Evolutionary conservation across 2,329 filamentous ascomycete genomes (phyloP).

Genomic region (Escovopsis sp.): DNA sequence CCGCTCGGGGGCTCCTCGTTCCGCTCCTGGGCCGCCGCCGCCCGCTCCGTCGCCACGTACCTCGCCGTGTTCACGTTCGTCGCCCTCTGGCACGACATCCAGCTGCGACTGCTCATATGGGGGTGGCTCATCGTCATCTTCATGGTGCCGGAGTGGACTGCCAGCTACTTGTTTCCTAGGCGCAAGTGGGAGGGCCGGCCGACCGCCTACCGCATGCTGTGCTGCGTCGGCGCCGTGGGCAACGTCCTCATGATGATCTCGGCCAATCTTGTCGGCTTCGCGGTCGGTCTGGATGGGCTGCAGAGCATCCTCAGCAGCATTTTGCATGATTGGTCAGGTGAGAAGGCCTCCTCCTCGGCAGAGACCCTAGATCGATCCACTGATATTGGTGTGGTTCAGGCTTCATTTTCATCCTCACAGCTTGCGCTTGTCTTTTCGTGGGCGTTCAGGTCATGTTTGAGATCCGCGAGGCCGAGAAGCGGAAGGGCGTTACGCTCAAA

Average conservation of each 20-base stretch:
- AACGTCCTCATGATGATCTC: conserved; percentile 93
- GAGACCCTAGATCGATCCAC: not conserved
- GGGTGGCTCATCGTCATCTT: conserved; percentile 94
- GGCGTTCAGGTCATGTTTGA: conserved; percentile 95
- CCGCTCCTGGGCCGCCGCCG: conserved; percentile 27
- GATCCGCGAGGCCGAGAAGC: conserved; percentile 67
- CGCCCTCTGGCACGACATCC: conserved; percentile 94
- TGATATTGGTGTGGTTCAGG: too few species aligned
- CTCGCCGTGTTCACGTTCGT: conserved; percentile 89
- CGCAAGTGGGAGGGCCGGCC: conserved; percentile 55
- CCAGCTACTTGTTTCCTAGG: conserved; percentile 54
- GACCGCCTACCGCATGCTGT: conserved; percentile 63
- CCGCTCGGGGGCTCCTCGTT: conserved; percentile 63
- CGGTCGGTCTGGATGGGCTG: conserved; percentile 77
- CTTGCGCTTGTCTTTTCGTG: conserved; percentile 64
- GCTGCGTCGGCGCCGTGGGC: conserved; percentile 61
- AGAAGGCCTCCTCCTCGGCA: conserved; percentile 11
- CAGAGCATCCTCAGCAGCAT: conserved; percentile 62
- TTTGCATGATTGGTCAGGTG: conserved; percentile 56
- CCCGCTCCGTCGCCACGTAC: conserved; percentile 56
- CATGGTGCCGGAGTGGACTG: conserved; percentile 75
- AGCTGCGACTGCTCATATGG: conserved; percentile 81
- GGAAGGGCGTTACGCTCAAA: conserved; percentile 68
- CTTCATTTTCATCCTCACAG: conserved; percentile 52
- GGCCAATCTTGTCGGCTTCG: conserved; percentile 90